Evolutionary conservation across 164 flowering plant genomes (phyloP).

Genomic region (Cinnamomum micranthum): DNA sequence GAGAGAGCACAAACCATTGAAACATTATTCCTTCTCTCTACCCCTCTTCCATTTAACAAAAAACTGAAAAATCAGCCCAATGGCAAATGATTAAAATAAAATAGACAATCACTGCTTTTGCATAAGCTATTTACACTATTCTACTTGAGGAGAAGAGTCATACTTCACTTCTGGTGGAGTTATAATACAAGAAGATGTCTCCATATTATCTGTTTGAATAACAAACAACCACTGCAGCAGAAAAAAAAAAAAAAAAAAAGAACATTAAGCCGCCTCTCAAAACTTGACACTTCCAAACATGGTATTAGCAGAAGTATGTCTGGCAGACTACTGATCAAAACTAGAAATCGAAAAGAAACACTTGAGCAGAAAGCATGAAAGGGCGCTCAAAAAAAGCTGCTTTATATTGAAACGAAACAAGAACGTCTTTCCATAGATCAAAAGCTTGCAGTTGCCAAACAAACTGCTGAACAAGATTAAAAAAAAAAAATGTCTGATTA

Average conservation of each 20-base stretch:
- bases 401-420: too few species aligned
- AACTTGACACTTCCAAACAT: background rate
- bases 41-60: constrained; percentile 72
- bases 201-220: constrained; percentile 57
- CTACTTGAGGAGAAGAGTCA: constrained; percentile 10
- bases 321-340: background rate
- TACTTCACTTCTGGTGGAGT: constrained; percentile 82
- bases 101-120: too few species aligned
- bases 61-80: constrained; percentile 46
- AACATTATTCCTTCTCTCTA: constrained; percentile 50
- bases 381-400: background rate
- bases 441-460: background rate
- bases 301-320: background rate
- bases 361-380: background rate
- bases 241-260: constrained; percentile 1
- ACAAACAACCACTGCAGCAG: constrained; percentile 70
- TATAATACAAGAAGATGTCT: constrained; percentile 75
- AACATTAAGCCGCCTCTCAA: constrained; percentile 1
- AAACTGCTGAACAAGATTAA: background rate
- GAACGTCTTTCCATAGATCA: background rate
- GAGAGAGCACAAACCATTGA: constrained; percentile 49
- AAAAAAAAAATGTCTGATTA: background rate
- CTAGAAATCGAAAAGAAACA: background rate
- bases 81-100: background rate
- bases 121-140: constrained; percentile 1